Evolutionary conservation across 2,329 filamentous ascomycete genomes (phyloP).

Genomic region (Zymoseptoria brevis): DNA sequence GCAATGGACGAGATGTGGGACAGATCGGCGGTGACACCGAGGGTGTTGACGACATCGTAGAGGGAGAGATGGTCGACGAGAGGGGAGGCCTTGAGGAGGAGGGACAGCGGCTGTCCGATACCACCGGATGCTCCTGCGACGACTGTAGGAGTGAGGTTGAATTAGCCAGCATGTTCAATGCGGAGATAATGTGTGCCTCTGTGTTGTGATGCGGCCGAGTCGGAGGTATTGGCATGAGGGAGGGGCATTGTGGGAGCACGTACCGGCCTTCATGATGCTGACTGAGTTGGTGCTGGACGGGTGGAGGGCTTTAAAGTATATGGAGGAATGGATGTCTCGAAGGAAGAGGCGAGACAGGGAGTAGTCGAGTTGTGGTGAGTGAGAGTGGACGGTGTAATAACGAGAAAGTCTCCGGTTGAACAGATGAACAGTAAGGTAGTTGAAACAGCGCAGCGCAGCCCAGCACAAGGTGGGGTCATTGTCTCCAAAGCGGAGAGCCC

Average conservation of each 20-base stretch:
- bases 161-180: background rate
- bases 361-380: background rate
- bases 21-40: constrained; percentile 89
- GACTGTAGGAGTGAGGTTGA: constrained; percentile 32
- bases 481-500: too few relatives aligned
- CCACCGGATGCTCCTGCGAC: constrained; percentile 96
- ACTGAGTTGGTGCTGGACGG: background rate
- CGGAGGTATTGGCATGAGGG: background rate
- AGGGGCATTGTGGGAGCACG: background rate
- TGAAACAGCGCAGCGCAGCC: too few relatives aligned
- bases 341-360: background rate
- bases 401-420: too few relatives aligned
- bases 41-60: constrained; percentile 99
- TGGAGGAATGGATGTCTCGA: background rate
- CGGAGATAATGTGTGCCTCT: background rate
- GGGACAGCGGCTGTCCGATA: constrained; percentile 97
- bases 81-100: constrained; percentile 85
- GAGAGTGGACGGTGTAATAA: background rate
- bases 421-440: too few relatives aligned
- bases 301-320: background rate
- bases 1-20: constrained; percentile 93
- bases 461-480: too few relatives aligned
- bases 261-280: background rate
- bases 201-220: background rate
- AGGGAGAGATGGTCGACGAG: constrained; percentile 87